Evolutionary conservation across 2,329 filamentous ascomycete genomes (phyloP), one percentile per base, ranked within the genome.

Genomic region (Penicillium sp.): DNA sequence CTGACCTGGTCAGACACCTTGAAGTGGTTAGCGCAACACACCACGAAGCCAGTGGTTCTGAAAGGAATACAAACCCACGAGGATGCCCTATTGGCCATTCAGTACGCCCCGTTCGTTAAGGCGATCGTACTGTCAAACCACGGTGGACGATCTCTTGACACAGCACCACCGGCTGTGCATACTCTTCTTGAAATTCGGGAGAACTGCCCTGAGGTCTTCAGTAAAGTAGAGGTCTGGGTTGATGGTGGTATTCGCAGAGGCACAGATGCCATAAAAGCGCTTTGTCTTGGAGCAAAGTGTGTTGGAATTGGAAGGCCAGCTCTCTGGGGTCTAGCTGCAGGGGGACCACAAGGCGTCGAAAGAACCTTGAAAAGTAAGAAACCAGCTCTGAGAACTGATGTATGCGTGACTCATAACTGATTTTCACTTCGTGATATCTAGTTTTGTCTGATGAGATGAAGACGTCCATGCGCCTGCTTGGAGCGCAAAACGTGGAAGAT

Each of bases 61-160:
- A 97, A 97, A 79, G 93, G 93, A 16, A 70, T 97, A n/a, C 93
- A 97, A 75, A 94, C 92, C 13, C 91, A 96, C 65, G 93, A 97
- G 75, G 94, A 97, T 68, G 93, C 91, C 0, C 90, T 89, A 67
- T 78, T 95, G 50, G 93, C 92, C 2, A 84, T 87, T 9, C 79
- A 85, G 56, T 79, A 87, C 68, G 83, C 89, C 24, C 84, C 86
- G 2, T 86, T 89, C 61, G 83, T 97, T 31, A 84, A 85, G 66
- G 93, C 88, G 7, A 88, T 97, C 78, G 34, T 36, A 7, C 34
- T 36, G 3, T 36, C 34, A 36, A 36, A 36, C 13, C 34, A 36
- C 34, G 34, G 34, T n/a, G 34, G 34, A 16, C n/a, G 34, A 36
- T 36, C 34, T 13, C 11, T 91, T 42, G 93, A 97, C 70, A 91